A percentile compares a stretch with the other conserved stretches of the same genome.
These are phyloP conservation scores for Babesia gibsoni DNA, from an alignment of 169 alveolate genomes.

Conservation along the genomic window DNA sequence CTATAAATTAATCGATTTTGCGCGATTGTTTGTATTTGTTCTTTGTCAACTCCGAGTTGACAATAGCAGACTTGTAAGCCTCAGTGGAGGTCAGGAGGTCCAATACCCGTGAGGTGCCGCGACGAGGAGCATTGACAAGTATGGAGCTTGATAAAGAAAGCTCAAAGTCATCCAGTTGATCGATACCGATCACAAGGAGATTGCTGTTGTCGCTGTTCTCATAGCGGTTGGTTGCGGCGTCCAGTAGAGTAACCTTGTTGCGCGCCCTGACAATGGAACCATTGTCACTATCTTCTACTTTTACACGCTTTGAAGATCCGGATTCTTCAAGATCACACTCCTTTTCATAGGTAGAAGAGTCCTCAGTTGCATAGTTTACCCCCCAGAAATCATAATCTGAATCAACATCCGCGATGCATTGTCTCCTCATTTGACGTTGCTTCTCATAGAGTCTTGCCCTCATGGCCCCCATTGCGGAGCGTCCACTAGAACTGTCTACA, in stretches of 20 bases:
- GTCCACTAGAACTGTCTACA: neutral
- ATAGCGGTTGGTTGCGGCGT: neutral
- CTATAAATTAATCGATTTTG: neutral
- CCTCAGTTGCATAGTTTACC: neutral
- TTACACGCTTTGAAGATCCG: neutral
- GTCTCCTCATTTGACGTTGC: neutral
- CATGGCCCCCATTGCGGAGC: neutral
- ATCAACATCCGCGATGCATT: constrained; percentile 1
- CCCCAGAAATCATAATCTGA: constrained; percentile 61
- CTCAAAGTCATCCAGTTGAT: constrained; percentile 50
- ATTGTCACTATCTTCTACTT: neutral
- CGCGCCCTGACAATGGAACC: neutral
- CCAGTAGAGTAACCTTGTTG: neutral
- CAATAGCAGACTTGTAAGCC: constrained; percentile 57
- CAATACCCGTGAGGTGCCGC: constrained; percentile 9
- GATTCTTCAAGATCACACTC: neutral
- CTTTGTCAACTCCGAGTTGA: constrained; percentile 39
- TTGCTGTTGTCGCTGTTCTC: constrained; percentile 15
- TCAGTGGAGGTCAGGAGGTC: constrained; percentile 52
- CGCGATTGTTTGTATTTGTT: constrained; percentile 1
- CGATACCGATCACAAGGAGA: constrained; percentile 42
- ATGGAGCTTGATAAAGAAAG: constrained; percentile 36
- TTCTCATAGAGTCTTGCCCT: constrained; percentile 18
- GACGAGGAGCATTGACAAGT: constrained; percentile 17
- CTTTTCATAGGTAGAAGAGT: neutral